These are phyloP conservation scores for Chenopodium berlandieri DNA, from an alignment of 148 eudicot species.

Conservation along the genomic window DNA sequence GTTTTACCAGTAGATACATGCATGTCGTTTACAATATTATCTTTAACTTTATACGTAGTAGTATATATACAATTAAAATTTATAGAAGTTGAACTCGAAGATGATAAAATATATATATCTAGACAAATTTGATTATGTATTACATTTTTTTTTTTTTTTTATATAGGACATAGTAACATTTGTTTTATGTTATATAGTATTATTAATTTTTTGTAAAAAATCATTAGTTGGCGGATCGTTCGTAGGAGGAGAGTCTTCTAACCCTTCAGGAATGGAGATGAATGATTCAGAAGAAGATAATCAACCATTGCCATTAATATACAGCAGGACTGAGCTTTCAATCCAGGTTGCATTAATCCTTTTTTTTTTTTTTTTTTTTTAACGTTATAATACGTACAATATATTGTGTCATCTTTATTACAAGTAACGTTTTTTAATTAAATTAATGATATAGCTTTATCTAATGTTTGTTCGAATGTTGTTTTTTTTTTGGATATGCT, in stretches of 20 bases:
- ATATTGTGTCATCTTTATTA: not conserved
- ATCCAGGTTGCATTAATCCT: slow-evolving; percentile 25
- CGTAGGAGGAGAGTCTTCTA: not conserved
- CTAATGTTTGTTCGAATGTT: not conserved
- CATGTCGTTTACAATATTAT: too few relatives aligned
- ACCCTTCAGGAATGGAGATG: not conserved
- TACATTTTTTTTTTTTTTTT: too few relatives aligned
- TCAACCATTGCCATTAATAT: not conserved
- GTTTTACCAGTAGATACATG: too few relatives aligned
- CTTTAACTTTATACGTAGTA: too few relatives aligned
- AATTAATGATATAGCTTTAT: not conserved
- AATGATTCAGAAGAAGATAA: not conserved
- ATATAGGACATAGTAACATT: too few relatives aligned
- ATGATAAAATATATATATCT: too few relatives aligned
- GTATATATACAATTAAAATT: too few relatives aligned
- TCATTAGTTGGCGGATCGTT: not conserved
- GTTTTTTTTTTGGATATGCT: not conserved
- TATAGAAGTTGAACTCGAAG: too few relatives aligned
- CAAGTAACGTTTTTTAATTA: not conserved
- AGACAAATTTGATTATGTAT: too few relatives aligned
- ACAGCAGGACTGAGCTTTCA: slow-evolving; percentile 13
- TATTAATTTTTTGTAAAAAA: not conserved
- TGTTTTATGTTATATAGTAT: too few relatives aligned
- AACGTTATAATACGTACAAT: not conserved
- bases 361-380: not conserved